Evolutionary conservation across 192 early-diverging fungal genomes (phyloP), one percentile per base, ranked within the genome.

Genomic region (Paraglomus occultum): DNA sequence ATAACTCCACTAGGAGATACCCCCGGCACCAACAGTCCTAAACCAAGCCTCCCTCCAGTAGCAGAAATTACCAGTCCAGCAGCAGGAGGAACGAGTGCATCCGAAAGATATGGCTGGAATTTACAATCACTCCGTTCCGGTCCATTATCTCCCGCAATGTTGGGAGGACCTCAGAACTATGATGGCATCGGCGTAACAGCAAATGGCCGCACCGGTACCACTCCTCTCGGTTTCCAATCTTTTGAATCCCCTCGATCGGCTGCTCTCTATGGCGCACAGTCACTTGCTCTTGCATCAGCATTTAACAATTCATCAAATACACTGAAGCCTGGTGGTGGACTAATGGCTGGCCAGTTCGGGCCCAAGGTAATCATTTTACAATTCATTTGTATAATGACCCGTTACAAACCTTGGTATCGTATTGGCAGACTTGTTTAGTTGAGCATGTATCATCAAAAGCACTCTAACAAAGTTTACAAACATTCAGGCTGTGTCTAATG

Each of bases 61-160:
- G 83, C 87, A 12, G 83, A 85, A 50, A 82, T 91, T 47, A 79
- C 77, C 9, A 84, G 81, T 42, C 85, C 85, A 64, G 73, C 78
- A 0, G 63, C 71, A 15, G 70, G 73, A 18, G 39, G 81, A n/a
- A 74, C 84, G 14, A 68, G 80, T 55, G 71, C 55, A 14, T 74
- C 70, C 6, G 68, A 74, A 39, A 74, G 78, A 54, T 74, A 76
- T 22, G 63, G 63, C 54, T 90, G 88, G 88, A 84, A 82, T 38
- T 76, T 78, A 14, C 81, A 80, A 11, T 87, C 89, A 0, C 77
- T 92, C 39, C 84, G 91, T 17, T 85, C 83, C 72, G 91, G 89
- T 14, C 88, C 89, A 0, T 74, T 92, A 44, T 92, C 89, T 38
- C 90, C 90, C 5, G 88, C 91, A 7, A 92, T 92, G 88, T 76